phyloP scores from a whole-genome alignment of 2,329 filamentous ascomycete genomes.

The Ascochyta pisi region DNA sequence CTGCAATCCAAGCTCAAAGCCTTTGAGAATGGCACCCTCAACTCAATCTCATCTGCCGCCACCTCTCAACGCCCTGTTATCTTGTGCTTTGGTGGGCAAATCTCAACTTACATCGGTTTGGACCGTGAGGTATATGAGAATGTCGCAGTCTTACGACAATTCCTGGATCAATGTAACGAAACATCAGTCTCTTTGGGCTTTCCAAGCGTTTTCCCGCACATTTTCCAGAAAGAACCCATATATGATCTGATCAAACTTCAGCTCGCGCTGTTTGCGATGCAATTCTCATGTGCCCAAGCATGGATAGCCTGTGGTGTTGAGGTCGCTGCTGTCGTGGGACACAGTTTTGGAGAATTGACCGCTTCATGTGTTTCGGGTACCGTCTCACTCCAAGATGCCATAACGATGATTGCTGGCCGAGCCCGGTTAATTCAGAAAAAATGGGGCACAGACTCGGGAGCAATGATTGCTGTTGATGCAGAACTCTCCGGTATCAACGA shows the following conservation, averaged over 20 bases:
- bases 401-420: constrained; percentile 36
- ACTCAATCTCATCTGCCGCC: too few species aligned
- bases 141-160: too few species aligned
- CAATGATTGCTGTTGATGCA: constrained; percentile 39
- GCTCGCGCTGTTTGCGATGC: constrained; percentile 39
- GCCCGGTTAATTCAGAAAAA: constrained; percentile 40
- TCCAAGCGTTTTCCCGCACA: constrained; percentile 16
- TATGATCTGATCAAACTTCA: constrained; percentile 31
- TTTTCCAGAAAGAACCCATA: constrained; percentile 17
- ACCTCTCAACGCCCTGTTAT: too few species aligned
- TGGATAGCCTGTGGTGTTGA: constrained; percentile 32
- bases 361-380: constrained; percentile 45
- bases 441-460: constrained; percentile 47
- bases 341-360: constrained; percentile 52
- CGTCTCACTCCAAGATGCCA: constrained; percentile 39
- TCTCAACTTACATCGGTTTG: too few species aligned
- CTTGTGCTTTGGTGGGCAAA: too few species aligned
- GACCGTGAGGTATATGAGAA: too few species aligned
- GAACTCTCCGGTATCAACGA: background rate
- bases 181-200: constrained; percentile 1
- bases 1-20: constrained; percentile 2
- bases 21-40: background rate
- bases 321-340: constrained; percentile 35
- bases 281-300: constrained; percentile 37
- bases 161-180: background rate